Conservation (phyloP, 2,329 filamentous ascomycete species). For the Teratosphaeria zuluensis region DNA sequence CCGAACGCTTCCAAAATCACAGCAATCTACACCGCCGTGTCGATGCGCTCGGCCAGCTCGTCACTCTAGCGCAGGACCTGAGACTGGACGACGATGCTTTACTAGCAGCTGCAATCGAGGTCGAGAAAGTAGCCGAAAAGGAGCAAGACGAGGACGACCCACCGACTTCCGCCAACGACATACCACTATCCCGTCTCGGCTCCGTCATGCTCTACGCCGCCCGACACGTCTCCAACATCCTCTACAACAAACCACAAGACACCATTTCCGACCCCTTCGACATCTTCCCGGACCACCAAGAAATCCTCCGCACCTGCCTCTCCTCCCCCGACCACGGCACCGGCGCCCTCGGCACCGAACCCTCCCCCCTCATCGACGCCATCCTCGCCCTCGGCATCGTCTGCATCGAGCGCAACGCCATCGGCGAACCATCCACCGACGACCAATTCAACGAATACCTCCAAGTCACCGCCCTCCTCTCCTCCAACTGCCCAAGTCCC, state of each 20-base stretch:
- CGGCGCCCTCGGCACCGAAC: conserved; percentile 34
- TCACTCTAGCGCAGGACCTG: conserved; percentile 54
- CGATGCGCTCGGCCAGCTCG: conserved; percentile 61
- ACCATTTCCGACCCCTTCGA: conserved; percentile 24
- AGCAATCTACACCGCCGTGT: conserved; percentile 52
- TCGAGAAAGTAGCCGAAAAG: conserved; percentile 31
- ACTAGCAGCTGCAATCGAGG: conserved; percentile 31
- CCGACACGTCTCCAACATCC: conserved; percentile 38
- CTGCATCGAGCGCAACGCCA: conserved; percentile 35
- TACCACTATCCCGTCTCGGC: conserved; percentile 47
- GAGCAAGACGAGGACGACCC: conserved; percentile 43
- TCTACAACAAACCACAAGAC: conserved; percentile 33
- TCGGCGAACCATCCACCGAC: conserved; percentile 39
- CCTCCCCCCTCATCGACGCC: conserved; percentile 46
- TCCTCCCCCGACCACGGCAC: conserved; percentile 25
- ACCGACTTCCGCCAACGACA: conserved; percentile 42
- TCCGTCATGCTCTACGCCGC: conserved; percentile 46
- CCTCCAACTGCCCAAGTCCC: conserved; percentile 39
- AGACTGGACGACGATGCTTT: conserved; percentile 41
- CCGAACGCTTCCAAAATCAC: conserved; percentile 56
- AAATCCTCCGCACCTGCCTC: conserved; percentile 43
- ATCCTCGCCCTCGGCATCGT: conserved; percentile 44
- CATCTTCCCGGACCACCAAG: conserved; percentile 45
- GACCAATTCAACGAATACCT: conserved; percentile 45
- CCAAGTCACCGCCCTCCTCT: conserved; percentile 38